Evolutionary conservation across 1,284 basidiomycete species (phyloP).

Genomic region (Tylopilus sp.): DNA sequence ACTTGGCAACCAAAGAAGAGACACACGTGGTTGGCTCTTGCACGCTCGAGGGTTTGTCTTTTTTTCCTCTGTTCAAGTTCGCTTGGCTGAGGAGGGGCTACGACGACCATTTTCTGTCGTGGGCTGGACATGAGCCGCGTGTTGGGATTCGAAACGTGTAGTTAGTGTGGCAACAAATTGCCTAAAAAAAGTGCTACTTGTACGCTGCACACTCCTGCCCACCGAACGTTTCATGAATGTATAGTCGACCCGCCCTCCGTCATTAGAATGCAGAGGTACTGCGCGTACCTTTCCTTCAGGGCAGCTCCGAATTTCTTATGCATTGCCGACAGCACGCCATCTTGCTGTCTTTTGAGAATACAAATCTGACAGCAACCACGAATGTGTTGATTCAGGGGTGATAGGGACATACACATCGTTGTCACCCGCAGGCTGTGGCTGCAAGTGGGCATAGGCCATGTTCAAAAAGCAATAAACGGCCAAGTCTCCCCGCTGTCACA

Average conservation of each 20-base stretch:
- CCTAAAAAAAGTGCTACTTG: not conserved
- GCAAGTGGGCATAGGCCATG: not conserved
- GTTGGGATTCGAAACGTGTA: not conserved
- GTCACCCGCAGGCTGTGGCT: not conserved
- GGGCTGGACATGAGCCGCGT: conserved; percentile 12
- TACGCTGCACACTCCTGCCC: too few relatives aligned
- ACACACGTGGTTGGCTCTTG: conserved; percentile 62
- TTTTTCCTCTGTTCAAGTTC: conserved; percentile 42
- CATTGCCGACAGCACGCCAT: not conserved
- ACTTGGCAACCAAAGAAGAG: not conserved
- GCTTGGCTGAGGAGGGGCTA: conserved; percentile 21
- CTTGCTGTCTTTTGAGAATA: not conserved
- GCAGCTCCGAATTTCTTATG: not conserved
- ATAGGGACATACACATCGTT: not conserved
- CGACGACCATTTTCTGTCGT: conserved; percentile 22
- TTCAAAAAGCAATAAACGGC: too few relatives aligned
- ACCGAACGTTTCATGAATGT: too few relatives aligned
- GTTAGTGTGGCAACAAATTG: not conserved
- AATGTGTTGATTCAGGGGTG: not conserved
- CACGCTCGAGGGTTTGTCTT: conserved; percentile 52
- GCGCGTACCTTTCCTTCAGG: not conserved
- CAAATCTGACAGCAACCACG: not conserved
- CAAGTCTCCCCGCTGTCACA: conserved; percentile 3
- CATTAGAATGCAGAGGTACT: not conserved
- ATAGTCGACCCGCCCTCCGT: too few relatives aligned